Evolutionary conservation across 106 monocot species (phyloP).

Genomic region (Vanilla planifolia): DNA sequence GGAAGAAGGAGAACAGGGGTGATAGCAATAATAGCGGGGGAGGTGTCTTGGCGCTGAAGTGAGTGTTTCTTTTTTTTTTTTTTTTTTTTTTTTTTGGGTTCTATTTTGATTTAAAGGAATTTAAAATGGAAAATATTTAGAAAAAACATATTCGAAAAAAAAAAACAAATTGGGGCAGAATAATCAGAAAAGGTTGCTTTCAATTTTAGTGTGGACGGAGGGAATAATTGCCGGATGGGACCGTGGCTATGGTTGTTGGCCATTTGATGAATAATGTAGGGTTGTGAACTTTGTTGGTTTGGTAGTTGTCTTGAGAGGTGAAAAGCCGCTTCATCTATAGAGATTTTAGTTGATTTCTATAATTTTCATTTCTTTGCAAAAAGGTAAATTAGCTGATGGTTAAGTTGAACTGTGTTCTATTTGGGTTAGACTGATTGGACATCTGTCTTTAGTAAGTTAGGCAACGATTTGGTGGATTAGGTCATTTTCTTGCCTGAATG

Average conservation of each 20-base stretch:
- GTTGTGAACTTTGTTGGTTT: background rate
- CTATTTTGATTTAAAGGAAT: background rate
- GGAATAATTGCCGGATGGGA: conserved; percentile 2
- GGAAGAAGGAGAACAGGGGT: background rate
- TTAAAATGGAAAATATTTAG: too few species aligned
- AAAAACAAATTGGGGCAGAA: background rate
- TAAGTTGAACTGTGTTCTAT: too few species aligned
- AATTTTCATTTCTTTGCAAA: too few species aligned
- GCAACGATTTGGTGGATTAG: too few species aligned
- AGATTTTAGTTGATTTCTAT: too few species aligned
- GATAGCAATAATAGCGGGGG: conserved; percentile 6
- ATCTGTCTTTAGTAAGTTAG: too few species aligned
- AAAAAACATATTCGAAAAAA: too few species aligned
- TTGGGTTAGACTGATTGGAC: too few species aligned
- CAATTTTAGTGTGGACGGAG: background rate
- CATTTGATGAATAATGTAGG: conserved; percentile 1
- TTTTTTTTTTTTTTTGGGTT: background rate
- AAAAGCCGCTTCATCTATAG: too few species aligned
- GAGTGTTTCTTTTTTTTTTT: background rate
- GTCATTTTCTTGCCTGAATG: too few species aligned
- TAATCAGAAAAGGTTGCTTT: background rate
- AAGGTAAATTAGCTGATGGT: too few species aligned
- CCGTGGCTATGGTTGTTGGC: background rate
- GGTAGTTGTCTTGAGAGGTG: conserved; percentile 5
- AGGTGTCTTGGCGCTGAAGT: background rate